Base-by-base conservation (phyloP, 2,329 filamentous ascomycete species). In the Calonectria pseudoturangicola region DNA sequence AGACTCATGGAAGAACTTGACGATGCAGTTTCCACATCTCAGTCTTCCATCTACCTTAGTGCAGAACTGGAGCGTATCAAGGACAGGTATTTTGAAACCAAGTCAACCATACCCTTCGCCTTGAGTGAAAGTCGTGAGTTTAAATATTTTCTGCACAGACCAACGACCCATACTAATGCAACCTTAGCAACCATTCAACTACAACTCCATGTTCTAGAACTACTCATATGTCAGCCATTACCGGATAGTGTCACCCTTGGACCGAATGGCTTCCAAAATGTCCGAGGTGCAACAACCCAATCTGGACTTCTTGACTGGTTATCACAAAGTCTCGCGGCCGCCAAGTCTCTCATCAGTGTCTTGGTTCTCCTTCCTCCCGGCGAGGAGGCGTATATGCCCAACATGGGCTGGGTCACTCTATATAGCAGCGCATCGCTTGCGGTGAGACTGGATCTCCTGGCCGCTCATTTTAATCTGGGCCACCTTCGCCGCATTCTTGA, bases 371-470 rank as follows among this genome's bases (percentile, higher is more conserved):
- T 82, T 1, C 79, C 81, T 0, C 72, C 74, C 16, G 80, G 78
- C 1, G 80, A 81, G 36, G 81, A 83, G 63, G 73, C 75, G 0
- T 69, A 72, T 1, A 76, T 83, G 43, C 77, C 80, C 4, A 83
- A 83, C 21, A 77, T 81, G 0, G 78, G 78, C 13, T 83, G 82
- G 82, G 77, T 83, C 39, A 81, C 79, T 71, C 45, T 83, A 0
- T 80, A 83, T 33, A 83, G 82, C 21, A 80, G 79, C 3, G 73
- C 82, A 0, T 82, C 81, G 0, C 62, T 83, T 0, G 76, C 80
- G 0, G 80, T 80, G 9, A 74, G 81, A 3, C 74, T 83, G n/a
- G 82, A 83, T 45, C 76, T 83, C 5, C 66, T 83, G 2, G 81
- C 81, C 0, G 75, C 77, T 3, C 77, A 81, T 15, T 75, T 77